Conservation (phyloP, 768 basidiomycete species). For the Pleurotus eryngii region DNA sequence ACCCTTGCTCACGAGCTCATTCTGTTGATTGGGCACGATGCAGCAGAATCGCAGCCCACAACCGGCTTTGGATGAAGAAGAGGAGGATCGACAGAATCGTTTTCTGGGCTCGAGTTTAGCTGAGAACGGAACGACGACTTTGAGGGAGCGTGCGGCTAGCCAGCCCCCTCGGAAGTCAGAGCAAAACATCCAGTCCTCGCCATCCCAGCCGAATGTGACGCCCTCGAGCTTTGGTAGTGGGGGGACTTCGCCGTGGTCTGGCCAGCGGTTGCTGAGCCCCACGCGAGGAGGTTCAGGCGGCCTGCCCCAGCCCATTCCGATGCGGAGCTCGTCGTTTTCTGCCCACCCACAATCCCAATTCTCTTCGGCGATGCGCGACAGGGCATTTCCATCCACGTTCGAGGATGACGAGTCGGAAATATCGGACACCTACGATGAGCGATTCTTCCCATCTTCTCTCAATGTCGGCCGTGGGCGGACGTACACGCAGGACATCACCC, state of each 20-base stretch:
- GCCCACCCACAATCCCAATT: constrained; percentile 53
- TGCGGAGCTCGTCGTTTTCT: constrained; percentile 69
- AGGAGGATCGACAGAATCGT: constrained; percentile 59
- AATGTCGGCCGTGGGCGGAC: constrained; percentile 45
- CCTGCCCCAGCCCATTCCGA: constrained; percentile 53
- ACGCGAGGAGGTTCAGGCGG: constrained; percentile 18
- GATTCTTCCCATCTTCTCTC: constrained; percentile 42
- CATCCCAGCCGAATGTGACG: constrained; percentile 47
- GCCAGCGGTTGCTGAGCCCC: constrained; percentile 43
- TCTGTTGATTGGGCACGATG: constrained; percentile 21
- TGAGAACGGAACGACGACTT: constrained; percentile 41
- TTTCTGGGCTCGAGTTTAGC: constrained; percentile 42
- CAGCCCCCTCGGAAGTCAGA: constrained; percentile 61
- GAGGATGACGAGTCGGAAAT: constrained; percentile 80
- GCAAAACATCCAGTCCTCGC: constrained; percentile 46
- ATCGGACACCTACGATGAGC: constrained; percentile 63
- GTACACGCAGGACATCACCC: constrained; percentile 58
- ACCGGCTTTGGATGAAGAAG: constrained; percentile 28
- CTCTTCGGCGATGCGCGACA: constrained; percentile 61
- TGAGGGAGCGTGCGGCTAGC: constrained; percentile 64
- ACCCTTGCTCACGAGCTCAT: constrained; percentile 12
- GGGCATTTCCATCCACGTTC: constrained; percentile 66
- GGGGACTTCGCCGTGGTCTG: constrained; percentile 37
- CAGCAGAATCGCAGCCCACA: constrained; percentile 17
- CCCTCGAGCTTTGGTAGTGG: constrained; percentile 46